These are phyloP conservation scores for Agrostemma githago DNA, from an alignment of 148 eudicot genomes.

Conservation along the genomic window DNA sequence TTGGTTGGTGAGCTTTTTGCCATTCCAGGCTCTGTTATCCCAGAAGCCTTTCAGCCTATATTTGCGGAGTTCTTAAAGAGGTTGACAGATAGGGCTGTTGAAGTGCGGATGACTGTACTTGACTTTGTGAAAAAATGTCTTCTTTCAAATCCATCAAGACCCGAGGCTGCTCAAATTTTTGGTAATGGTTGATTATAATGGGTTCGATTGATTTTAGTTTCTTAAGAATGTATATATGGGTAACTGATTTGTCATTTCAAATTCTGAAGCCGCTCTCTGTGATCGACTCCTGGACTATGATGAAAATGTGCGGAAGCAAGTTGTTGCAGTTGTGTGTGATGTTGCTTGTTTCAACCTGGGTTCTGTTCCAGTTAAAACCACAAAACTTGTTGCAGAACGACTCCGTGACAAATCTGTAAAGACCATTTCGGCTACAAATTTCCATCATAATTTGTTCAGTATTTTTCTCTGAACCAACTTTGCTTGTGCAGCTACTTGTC, in stretches of 20 bases:
- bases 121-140: conserved; percentile 73
- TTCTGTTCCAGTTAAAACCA: conserved; percentile 66
- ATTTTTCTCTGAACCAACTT: conserved; percentile 17
- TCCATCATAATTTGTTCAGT: conserved; percentile 12
- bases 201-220: conserved; percentile 9
- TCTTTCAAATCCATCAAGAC: conserved; percentile 59
- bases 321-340: conserved; percentile 82
- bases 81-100: conserved; percentile 75
- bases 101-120: conserved; percentile 82
- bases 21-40: conserved; percentile 55
- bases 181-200: conserved; percentile 39
- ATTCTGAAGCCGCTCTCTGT: conserved; percentile 64
- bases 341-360: conserved; percentile 61
- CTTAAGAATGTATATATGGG: background rate
- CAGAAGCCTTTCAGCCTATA: conserved; percentile 68
- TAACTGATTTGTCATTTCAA: conserved; percentile 9
- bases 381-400: conserved; percentile 83
- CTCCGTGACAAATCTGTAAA: conserved; percentile 93
- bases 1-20: conserved; percentile 93
- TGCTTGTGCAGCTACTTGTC: conserved; percentile 63
- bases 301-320: conserved; percentile 91
- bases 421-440: background rate
- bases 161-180: conserved; percentile 77
- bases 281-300: conserved; percentile 96
- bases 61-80: conserved; percentile 89